A percentile compares a stretch with the other conserved stretches of the same genome.
Conservation (phyloP, 2,329 filamentous ascomycete genomes). For the Colletotrichum kahawae region DNA sequence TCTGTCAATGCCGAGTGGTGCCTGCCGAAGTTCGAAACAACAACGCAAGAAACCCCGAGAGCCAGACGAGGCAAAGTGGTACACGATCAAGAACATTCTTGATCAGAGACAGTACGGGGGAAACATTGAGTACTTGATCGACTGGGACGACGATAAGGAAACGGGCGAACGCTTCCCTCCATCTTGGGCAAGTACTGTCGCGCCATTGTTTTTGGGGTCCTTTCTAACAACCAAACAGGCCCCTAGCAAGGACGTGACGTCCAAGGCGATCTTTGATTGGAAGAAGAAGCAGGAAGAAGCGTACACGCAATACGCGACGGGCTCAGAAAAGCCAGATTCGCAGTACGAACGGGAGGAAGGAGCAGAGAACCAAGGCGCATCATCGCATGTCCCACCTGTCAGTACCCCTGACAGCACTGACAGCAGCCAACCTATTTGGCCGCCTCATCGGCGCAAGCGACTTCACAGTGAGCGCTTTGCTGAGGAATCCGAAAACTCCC, state of each 20-base stretch:
- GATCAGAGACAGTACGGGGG: slow-evolving; percentile 33
- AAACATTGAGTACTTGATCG: slow-evolving; percentile 38
- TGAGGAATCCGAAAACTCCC: neutral
- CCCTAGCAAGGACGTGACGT: slow-evolving; percentile 31
- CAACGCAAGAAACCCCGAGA: slow-evolving; percentile 5
- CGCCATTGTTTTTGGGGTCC: neutral
- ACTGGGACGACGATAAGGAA: slow-evolving; percentile 38
- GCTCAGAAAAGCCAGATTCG: neutral
- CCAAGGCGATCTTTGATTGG: slow-evolving; percentile 38
- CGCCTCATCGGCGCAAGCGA: slow-evolving; percentile 6
- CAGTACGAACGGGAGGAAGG: neutral
- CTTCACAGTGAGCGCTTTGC: neutral
- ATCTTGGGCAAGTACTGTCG: slow-evolving; percentile 35
- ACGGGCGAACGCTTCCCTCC: slow-evolving; percentile 37
- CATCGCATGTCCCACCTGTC: neutral
- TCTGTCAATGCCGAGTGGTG: slow-evolving; percentile 19
- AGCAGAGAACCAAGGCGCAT: neutral
- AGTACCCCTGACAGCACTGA: neutral
- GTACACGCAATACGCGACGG: neutral
- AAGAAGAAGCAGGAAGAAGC: slow-evolving; percentile 14
- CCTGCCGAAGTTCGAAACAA: slow-evolving; percentile 3
- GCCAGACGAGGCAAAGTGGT: slow-evolving; percentile 33
- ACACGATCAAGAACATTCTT: slow-evolving; percentile 37
- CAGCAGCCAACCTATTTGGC: slow-evolving; percentile 15
- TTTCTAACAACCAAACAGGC: slow-evolving; percentile 5